A percentile compares a stretch with the other conserved stretches of the same genome.
Conservation (phyloP, 2,329 filamentous ascomycete genomes). For the Ophiocordyceps polyrhachis-furcata region DNA sequence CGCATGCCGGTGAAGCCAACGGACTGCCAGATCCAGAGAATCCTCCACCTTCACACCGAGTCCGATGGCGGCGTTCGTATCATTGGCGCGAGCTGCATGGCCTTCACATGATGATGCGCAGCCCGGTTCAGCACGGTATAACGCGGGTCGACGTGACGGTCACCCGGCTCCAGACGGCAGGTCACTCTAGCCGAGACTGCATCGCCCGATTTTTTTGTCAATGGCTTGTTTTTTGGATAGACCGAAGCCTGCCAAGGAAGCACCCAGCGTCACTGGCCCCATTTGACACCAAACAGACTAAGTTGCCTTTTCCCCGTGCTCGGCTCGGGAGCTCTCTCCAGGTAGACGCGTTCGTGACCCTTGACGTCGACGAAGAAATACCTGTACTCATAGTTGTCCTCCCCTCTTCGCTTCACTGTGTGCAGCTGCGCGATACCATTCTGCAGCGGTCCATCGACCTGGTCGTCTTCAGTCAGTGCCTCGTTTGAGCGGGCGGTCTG, state of each 20-base stretch:
- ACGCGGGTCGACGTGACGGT: neutral
- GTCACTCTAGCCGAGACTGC: neutral
- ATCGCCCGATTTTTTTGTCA: neutral
- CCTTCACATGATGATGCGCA: conserved; percentile 1
- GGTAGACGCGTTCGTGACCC: conserved; percentile 45
- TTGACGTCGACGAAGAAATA: conserved; percentile 65
- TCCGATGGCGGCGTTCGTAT: neutral
- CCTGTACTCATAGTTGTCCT: conserved; percentile 56
- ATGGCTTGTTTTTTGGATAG: neutral
- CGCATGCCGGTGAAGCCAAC: neutral
- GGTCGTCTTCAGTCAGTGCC: conserved; percentile 5
- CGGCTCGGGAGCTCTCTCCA: conserved; percentile 37
- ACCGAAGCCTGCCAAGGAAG: neutral
- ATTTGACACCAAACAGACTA: conserved; percentile 44
- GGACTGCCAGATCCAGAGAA: neutral
- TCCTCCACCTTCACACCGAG: neutral
- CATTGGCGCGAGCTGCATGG: neutral
- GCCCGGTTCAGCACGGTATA: conserved; percentile 1
- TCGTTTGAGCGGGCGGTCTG: neutral
- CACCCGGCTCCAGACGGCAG: neutral
- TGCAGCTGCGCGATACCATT: conserved; percentile 61
- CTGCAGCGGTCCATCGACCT: conserved; percentile 62
- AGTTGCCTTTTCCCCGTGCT: conserved; percentile 21
- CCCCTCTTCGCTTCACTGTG: conserved; percentile 48
- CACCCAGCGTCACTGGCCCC: conserved; percentile 12